Base-by-base conservation (phyloP, 768 basidiomycete species). In the Lactarius evosmus region DNA sequence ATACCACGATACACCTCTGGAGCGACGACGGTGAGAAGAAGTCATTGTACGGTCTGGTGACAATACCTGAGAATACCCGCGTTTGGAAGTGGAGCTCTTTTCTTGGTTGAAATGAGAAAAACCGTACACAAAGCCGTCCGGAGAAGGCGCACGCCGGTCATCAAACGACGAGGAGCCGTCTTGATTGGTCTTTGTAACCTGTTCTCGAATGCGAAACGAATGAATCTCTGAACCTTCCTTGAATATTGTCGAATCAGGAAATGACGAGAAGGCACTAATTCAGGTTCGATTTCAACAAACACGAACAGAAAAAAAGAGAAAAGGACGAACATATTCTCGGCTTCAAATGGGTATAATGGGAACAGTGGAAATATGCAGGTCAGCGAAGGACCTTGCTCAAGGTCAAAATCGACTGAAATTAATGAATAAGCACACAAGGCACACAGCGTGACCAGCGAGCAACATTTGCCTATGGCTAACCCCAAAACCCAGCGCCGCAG, bases 231-330 rank as follows among this genome's bases (percentile, higher is more conserved):
- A 85, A 7, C 93, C 93, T 72, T 95, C 87, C 52, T 91, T 86
- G 62, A 93, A 93, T 60, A 91, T 86, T 1, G 86, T 76, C 0
- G 93, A 93, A 71, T 98, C 95, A 0, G 95, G 95, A 70, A 98
- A 94, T 1, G 93, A 86, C 7, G 90, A 91, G 73, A 98, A 98
- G 2, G 94, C 91, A 60, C 95, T 97, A 66, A 56, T 2, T 51
- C 44, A 22, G 51, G 30, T n/a, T 52, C 27, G 36, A 27, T 25
- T 60, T 72, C 58, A 66, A 61, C 53, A 56, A 36, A 36, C 58
- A 34, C 1, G 38, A 22, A 29, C 12, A 32, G 4, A 44, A 55
- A 12, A 27, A 12, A 38, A 7, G 63, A 25, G 44, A 14, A 53
- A 66, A 11, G 9, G n/a, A 77, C 87, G 69, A 60, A 95, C 94